Conservation (phyloP, 1,284 basidiomycete species). For the Gomphus sp. region DNA sequence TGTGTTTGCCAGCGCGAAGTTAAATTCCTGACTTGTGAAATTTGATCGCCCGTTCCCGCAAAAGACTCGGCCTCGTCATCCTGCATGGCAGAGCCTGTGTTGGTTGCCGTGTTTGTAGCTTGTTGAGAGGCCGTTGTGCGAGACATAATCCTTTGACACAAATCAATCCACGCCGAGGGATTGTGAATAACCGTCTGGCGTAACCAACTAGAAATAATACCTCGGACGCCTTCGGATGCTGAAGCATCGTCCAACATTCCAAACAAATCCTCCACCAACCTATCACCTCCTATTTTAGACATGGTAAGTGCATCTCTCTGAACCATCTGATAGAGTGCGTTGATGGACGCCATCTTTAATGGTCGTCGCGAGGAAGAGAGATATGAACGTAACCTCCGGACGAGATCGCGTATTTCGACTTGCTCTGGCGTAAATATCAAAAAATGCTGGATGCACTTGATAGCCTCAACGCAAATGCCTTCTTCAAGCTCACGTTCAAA, state of each 20-base stretch:
- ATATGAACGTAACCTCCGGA: slow-evolving; percentile 66
- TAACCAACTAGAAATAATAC: slow-evolving; percentile 93
- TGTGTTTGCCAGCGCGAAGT: slow-evolving; percentile 96
- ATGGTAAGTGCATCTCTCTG: slow-evolving; percentile 90
- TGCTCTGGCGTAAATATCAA: slow-evolving; percentile 83
- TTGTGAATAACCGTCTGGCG: slow-evolving; percentile 89
- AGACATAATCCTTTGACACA: slow-evolving; percentile 96
- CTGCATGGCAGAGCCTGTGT: slow-evolving; percentile 38
- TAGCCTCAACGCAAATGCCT: slow-evolving; percentile 85
- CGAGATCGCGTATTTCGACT: slow-evolving; percentile 70
- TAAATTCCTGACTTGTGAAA: slow-evolving; percentile 24
- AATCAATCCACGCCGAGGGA: slow-evolving; percentile 95
- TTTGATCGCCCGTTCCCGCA: slow-evolving; percentile 37
- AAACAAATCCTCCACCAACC: slow-evolving; percentile 90
- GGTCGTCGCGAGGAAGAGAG: slow-evolving; percentile 73
- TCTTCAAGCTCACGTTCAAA: slow-evolving; percentile 84
- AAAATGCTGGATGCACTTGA: slow-evolving; percentile 94
- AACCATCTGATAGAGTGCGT: slow-evolving; percentile 93
- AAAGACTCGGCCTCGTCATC: slow-evolving; percentile 93
- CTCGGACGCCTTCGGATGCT: slow-evolving; percentile 87
- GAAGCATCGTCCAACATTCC: slow-evolving; percentile 92
- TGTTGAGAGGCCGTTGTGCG: slow-evolving; percentile 76
- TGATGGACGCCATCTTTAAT: slow-evolving; percentile 89
- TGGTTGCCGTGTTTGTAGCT: slow-evolving; percentile 47
- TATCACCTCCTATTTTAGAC: slow-evolving; percentile 90